These are phyloP conservation scores for Gynostemma pentaphyllum DNA, from an alignment of 306 rosid genomes.

Conservation along the genomic window DNA sequence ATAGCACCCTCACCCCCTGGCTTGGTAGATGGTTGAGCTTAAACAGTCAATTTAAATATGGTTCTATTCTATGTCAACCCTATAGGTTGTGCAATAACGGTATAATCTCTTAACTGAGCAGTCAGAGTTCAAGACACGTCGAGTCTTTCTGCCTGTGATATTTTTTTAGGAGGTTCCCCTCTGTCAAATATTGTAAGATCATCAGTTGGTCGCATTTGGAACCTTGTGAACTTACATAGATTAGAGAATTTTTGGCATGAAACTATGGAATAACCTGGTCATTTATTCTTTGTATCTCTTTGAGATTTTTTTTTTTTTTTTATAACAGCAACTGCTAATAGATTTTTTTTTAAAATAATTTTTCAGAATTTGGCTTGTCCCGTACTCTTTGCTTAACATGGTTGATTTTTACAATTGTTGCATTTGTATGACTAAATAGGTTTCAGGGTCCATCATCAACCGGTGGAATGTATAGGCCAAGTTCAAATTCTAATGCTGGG, in stretches of 20 bases:
- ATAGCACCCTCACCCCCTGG: background rate
- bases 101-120: background rate
- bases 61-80: background rate
- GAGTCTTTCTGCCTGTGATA: background rate
- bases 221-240: background rate
- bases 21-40: background rate
- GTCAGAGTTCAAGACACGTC: background rate
- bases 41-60: background rate
- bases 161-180: background rate
- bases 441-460: constrained; percentile 47
- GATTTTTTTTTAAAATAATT: background rate
- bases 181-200: background rate
- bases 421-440: constrained; percentile 30
- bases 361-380: background rate
- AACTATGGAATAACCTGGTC: background rate
- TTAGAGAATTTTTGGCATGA: background rate
- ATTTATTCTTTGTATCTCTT: background rate
- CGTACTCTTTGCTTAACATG: background rate
- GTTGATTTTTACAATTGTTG: background rate
- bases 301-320: background rate
- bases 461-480: constrained; percentile 75
- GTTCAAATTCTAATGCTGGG: constrained; percentile 39
- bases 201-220: background rate
- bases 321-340: background rate
- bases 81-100: background rate